A percentile compares a stretch with the other conserved stretches of the same genome.
These are phyloP conservation scores for Chlamydomonas schloesseri DNA, from an alignment of 139 green algal species.

Conservation along the genomic window DNA sequence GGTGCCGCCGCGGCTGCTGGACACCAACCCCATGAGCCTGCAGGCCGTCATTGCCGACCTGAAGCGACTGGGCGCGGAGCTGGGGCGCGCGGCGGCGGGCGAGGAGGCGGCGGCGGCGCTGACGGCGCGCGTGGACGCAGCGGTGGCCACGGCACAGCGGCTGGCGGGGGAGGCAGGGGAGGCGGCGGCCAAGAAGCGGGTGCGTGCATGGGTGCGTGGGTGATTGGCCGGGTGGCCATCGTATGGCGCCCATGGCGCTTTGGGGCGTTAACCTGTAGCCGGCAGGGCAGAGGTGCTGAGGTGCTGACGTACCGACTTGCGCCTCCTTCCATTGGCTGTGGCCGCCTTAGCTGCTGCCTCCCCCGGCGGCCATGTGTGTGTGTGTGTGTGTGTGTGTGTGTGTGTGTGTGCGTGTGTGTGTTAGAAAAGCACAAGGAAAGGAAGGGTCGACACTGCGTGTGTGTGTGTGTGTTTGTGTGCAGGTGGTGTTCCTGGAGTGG, in stretches of 20 bases:
- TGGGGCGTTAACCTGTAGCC: no score
- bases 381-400: no score
- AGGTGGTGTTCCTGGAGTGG: constrained; percentile 90
- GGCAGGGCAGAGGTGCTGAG: no score
- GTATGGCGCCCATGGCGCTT: no score
- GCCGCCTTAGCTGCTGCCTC: no score
- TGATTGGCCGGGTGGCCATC: no score
- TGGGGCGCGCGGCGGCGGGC: constrained; percentile 50
- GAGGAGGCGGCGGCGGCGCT: constrained; percentile 47
- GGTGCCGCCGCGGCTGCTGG: constrained; percentile 59
- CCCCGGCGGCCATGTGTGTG: no score
- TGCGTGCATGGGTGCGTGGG: background rate
- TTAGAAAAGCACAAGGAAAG: no score
- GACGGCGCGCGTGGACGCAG: constrained; percentile 47
- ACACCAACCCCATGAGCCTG: constrained; percentile 75
- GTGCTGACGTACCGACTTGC: no score
- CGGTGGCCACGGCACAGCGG: background rate
- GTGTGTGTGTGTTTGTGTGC: background rate
- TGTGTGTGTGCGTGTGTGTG: no score
- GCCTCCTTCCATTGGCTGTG: no score
- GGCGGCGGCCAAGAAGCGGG: constrained; percentile 31
- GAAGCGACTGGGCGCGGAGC: constrained; percentile 33
- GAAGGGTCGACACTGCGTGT: no score
- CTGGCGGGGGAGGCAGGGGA: constrained; percentile 11
- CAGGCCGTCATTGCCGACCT: constrained; percentile 64